Conservation (phyloP, 306 rosid species). For the Ormosia semicastrata region DNA sequence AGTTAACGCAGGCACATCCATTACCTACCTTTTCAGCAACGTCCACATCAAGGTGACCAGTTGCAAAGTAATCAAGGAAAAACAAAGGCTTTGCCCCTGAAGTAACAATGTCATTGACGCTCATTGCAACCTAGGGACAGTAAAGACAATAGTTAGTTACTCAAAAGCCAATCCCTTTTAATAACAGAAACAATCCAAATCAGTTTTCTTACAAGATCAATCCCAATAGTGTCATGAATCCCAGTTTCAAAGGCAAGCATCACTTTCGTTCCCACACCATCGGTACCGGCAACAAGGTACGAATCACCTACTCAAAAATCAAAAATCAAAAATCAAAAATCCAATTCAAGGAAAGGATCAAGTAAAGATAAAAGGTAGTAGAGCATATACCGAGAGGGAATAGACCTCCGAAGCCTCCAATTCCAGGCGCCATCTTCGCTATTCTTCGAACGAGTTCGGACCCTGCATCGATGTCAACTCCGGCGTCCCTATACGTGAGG, state of each 20-base stretch:
- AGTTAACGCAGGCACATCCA: neutral
- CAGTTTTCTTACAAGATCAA: conserved; percentile 38
- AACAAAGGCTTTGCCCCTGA: conserved; percentile 94
- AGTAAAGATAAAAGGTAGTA: neutral
- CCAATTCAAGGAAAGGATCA: neutral
- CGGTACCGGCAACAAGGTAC: conserved; percentile 89
- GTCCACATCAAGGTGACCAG: conserved; percentile 86
- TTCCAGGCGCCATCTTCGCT: conserved; percentile 89
- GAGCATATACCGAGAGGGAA: conserved; percentile 67
- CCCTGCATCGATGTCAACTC: conserved; percentile 94
- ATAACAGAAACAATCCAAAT: neutral
- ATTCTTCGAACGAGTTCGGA: conserved; percentile 85
- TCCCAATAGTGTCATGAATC: conserved; percentile 88
- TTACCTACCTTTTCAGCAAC: conserved; percentile 94
- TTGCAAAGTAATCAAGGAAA: conserved; percentile 94
- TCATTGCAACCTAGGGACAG: conserved; percentile 82
- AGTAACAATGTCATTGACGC: conserved; percentile 90
- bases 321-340: neutral
- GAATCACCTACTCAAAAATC: conserved; percentile 58
- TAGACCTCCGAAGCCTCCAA: conserved; percentile 94
- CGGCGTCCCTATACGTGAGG: conserved; percentile 81
- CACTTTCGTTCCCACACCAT: conserved; percentile 93
- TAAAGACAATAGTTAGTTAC: neutral
- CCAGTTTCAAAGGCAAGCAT: conserved; percentile 90
- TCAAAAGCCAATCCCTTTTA: neutral